phyloP scores from a whole-genome alignment of 2,329 filamentous ascomycete species.

The Aspergillus sp. region DNA sequence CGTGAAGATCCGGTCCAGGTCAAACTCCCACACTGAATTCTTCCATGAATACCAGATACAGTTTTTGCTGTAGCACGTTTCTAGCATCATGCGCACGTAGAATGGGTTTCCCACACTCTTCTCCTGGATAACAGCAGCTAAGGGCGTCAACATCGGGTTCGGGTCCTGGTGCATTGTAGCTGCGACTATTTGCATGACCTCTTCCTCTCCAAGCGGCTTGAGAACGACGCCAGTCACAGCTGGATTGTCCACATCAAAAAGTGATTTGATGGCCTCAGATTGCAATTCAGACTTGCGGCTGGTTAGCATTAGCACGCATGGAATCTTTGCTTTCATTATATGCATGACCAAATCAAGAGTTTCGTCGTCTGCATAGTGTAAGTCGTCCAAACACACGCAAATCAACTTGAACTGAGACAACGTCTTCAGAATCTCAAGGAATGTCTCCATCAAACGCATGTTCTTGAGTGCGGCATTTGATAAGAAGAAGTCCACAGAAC shows the following conservation, averaged over 20 bases:
- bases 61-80: slow-evolving; percentile 78
- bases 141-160: slow-evolving; percentile 68
- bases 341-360: slow-evolving; percentile 79
- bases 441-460: slow-evolving; percentile 80
- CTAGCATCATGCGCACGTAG: slow-evolving; percentile 87
- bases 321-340: slow-evolving; percentile 74
- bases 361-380: slow-evolving; percentile 87
- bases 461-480: slow-evolving; percentile 44
- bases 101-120: slow-evolving; percentile 88
- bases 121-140: slow-evolving; percentile 82
- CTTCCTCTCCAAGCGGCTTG: slow-evolving; percentile 69
- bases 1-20: slow-evolving; percentile 80
- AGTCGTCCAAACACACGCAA: slow-evolving; percentile 82
- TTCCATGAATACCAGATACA: slow-evolving; percentile 92
- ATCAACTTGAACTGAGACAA: slow-evolving; percentile 83
- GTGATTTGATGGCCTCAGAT: slow-evolving; percentile 39
- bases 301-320: slow-evolving; percentile 78
- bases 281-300: slow-evolving; percentile 66
- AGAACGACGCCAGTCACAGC: slow-evolving; percentile 69
- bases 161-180: slow-evolving; percentile 71
- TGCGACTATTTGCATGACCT: slow-evolving; percentile 79
- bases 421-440: slow-evolving; percentile 78
- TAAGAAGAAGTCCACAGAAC: slow-evolving; percentile 36
- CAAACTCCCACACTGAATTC: slow-evolving; percentile 76
- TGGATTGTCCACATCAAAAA: slow-evolving; percentile 50